A percentile compares a stretch with the other conserved stretches of the same genome.
Evolutionary conservation across 306 rosid genomes (phyloP).

Genomic region (Urtica urens): DNA sequence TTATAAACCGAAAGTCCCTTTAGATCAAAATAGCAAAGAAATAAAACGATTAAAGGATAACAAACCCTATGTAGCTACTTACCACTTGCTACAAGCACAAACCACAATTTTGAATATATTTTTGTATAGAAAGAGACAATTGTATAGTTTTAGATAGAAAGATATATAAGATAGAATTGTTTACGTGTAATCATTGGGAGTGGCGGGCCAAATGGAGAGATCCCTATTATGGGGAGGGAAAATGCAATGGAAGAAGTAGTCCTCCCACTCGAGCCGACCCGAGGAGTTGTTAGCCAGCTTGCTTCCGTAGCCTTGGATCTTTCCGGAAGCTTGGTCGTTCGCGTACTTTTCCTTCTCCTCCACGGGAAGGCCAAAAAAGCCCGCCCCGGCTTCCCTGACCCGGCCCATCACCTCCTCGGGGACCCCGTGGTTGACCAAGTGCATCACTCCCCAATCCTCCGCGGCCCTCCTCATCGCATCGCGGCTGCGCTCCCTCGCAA

Average conservation of each 20-base stretch:
- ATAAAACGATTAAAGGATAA: no score
- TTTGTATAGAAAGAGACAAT: no score
- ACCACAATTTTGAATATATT: no score
- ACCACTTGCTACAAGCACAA: no score
- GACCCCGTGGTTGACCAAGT: constrained; percentile 69
- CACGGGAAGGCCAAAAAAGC: constrained; percentile 38
- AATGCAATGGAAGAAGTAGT: constrained; percentile 63
- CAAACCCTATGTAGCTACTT: no score
- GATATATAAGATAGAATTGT: background rate
- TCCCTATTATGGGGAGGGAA: constrained; percentile 59
- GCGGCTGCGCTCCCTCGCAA: constrained; percentile 31
- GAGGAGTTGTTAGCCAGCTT: constrained; percentile 64
- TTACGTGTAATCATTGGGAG: constrained; percentile 50
- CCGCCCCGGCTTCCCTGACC: constrained; percentile 38
- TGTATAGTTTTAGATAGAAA: background rate
- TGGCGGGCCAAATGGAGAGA: constrained; percentile 60
- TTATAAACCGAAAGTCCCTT: no score
- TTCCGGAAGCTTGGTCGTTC: constrained; percentile 43
- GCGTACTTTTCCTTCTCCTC: constrained; percentile 76
- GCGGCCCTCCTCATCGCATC: constrained; percentile 58
- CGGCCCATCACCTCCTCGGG: constrained; percentile 33
- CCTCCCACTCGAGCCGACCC: constrained; percentile 83
- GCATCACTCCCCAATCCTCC: constrained; percentile 78
- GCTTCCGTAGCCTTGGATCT: constrained; percentile 87
- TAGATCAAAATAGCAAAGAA: no score